phyloP scores from a whole-genome alignment of 2,329 filamentous ascomycete species.

The Parafenestella ontariensis region DNA sequence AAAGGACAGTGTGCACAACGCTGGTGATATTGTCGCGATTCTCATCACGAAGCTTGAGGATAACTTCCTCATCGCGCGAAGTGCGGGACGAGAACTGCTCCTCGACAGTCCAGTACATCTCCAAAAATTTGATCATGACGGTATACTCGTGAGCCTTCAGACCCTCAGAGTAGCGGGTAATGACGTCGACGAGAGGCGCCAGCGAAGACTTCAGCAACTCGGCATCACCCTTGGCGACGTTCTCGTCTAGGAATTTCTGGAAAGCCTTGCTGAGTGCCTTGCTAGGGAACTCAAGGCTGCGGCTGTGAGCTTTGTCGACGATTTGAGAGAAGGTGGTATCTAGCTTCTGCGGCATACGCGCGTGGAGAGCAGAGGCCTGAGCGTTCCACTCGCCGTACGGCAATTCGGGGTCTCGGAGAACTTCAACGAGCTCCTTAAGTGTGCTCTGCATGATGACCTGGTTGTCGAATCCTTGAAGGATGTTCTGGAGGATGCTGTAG shows the following conservation, averaged over 20 bases:
- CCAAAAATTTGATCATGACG: slow-evolving; percentile 79
- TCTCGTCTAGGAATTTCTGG: slow-evolving; percentile 87
- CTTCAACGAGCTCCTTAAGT: slow-evolving; percentile 86
- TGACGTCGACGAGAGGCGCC: slow-evolving; percentile 76
- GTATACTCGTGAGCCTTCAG: slow-evolving; percentile 89
- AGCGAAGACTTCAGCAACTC: slow-evolving; percentile 76
- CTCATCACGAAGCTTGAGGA: slow-evolving; percentile 91
- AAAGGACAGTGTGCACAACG: slow-evolving; percentile 88
- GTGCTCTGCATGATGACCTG: slow-evolving; percentile 92
- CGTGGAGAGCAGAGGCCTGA: slow-evolving; percentile 94
- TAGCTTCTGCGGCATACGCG: slow-evolving; percentile 94
- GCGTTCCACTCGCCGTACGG: slow-evolving; percentile 97
- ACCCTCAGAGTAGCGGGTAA: slow-evolving; percentile 82
- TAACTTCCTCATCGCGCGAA: slow-evolving; percentile 88
- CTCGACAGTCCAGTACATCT: slow-evolving; percentile 84
- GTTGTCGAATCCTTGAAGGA: slow-evolving; percentile 94
- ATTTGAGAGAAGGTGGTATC: slow-evolving; percentile 82
- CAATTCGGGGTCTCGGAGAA: slow-evolving; percentile 86
- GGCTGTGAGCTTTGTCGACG: slow-evolving; percentile 79
- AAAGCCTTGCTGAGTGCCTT: slow-evolving; percentile 86
- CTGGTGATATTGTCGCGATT: slow-evolving; percentile 90
- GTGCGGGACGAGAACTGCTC: slow-evolving; percentile 84
- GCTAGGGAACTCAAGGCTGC: slow-evolving; percentile 87
- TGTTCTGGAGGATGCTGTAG: slow-evolving; percentile 80
- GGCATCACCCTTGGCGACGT: slow-evolving; percentile 74